These are phyloP conservation scores for Pneumocystis canis DNA, from an alignment of 1,139 yeast species.

Conservation along the genomic window DNA sequence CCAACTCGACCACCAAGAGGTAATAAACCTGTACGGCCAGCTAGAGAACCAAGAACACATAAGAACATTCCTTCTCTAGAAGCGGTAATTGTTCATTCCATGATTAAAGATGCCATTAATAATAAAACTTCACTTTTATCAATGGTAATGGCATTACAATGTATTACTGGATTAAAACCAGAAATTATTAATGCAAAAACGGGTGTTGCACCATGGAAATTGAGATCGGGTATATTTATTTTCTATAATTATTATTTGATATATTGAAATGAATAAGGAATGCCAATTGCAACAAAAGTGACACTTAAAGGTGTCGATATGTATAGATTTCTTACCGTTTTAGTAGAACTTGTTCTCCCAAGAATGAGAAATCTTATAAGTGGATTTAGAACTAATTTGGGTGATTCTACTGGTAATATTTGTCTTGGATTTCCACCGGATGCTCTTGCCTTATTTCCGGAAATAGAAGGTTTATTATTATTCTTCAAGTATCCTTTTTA, in stretches of 20 bases:
- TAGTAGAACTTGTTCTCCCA: constrained; percentile 86
- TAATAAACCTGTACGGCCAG: constrained; percentile 49
- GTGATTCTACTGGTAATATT: constrained; percentile 75
- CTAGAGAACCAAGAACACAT: constrained; percentile 50
- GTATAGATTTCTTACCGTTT: constrained; percentile 70
- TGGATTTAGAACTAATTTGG: constrained; percentile 63
- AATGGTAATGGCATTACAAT: constrained; percentile 71
- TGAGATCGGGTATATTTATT: constrained; percentile 46
- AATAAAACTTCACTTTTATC: constrained; percentile 63
- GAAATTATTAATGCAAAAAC: constrained; percentile 55
- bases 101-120: constrained; percentile 58
- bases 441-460: constrained; percentile 76
- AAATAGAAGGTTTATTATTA: constrained; percentile 39
- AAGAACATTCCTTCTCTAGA: constrained; percentile 58
- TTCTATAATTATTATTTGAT: background rate
- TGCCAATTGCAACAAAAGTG: constrained; percentile 83
- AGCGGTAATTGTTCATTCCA: constrained; percentile 57
- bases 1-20: constrained; percentile 33
- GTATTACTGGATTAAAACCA: constrained; percentile 83
- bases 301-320: constrained; percentile 66
- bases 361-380: constrained; percentile 65
- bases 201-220: constrained; percentile 75
- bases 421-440: constrained; percentile 71
- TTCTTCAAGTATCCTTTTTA: background rate
- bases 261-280: constrained; percentile 18